Evolutionary conservation across 176 grass and related monocot species (phyloP).

Genomic region (Rhipidocladum racemiflorum): DNA sequence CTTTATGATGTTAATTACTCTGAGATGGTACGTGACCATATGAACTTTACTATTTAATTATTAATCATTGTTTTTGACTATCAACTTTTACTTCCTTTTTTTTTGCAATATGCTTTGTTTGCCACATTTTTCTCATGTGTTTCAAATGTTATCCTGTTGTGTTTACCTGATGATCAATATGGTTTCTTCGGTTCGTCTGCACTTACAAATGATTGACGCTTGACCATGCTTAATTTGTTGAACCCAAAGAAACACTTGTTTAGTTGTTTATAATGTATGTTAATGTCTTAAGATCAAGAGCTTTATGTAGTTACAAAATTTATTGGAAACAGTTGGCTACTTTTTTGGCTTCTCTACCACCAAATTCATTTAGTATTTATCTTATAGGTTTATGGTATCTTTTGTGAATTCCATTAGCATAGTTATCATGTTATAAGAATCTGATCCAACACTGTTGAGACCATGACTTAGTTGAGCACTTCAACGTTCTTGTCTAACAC

Average conservation of each 20-base stretch:
- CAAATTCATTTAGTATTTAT: conserved; percentile 1
- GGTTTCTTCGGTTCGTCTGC: conserved; percentile 10
- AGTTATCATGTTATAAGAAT: background rate
- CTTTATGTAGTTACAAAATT: background rate
- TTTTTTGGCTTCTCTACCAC: background rate
- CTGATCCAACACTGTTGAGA: background rate
- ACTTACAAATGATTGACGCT: conserved; percentile 10
- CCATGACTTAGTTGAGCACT: background rate
- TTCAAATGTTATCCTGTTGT: conserved; percentile 1
- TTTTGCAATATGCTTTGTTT: background rate
- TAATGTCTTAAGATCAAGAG: background rate
- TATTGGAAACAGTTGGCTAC: conserved; percentile 1
- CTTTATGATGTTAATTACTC: conserved; percentile 83
- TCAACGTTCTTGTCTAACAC: background rate
- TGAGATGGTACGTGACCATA: conserved; percentile 56
- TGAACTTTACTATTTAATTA: background rate
- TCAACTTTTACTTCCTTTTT: background rate
- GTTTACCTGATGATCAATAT: conserved; percentile 6
- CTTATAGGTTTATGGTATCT: background rate
- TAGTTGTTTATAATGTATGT: no score
- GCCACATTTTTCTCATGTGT: background rate
- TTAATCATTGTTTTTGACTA: background rate
- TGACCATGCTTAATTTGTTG: conserved; percentile 17
- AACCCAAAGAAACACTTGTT: background rate
- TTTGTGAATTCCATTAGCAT: background rate